Evolutionary conservation across 257 asterid species (phyloP), one percentile per base, ranked within the genome.

Genomic region (Solanum lycopersicoides): DNA sequence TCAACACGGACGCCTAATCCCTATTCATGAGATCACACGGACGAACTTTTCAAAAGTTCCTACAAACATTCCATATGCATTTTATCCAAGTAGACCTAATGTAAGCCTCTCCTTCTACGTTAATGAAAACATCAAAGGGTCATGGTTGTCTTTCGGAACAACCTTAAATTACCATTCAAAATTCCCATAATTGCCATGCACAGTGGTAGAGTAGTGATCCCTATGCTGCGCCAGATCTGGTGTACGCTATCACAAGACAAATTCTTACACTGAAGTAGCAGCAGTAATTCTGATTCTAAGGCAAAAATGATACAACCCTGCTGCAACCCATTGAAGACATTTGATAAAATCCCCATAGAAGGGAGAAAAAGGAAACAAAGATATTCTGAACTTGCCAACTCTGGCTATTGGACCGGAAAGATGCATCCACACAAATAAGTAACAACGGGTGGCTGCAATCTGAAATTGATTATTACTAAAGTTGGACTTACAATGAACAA

Each of bases 401-500:
- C 60, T 25, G 37, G 7, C 45, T 42, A 42, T 79, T 74, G 82
- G 41, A 30, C 28, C 11, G 10, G 41, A 44, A 45, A 76, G 59
- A 79, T 45, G 42, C 84, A 79, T 25, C 14, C 28, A 28, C 65
- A 45, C 39, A 45, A 79, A 79, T 45, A 9, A 79, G 63, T 28
- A 79, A 79, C 66, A 9, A 39, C 2, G 11, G 32, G 16, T 44
- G 28, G 39, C 9, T 47, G 66, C 66, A 47, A 79, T 79, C 5
- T 79, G 39, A 79, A 79, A 28, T 79, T 45, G 41, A 50, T 80
- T 30, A 75, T 25, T 12, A 56, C 60, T 80, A 89, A 56, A 88
- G 41, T 16, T 83, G 35, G 75, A 94, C 98, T 89, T 90, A 96
- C 98, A 92, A 72, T 96, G 98, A 88, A 96, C 99, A 87, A 95